Evolutionary conservation across 352 stramenopile species (phyloP).

Genomic region (Pythium sp.): DNA sequence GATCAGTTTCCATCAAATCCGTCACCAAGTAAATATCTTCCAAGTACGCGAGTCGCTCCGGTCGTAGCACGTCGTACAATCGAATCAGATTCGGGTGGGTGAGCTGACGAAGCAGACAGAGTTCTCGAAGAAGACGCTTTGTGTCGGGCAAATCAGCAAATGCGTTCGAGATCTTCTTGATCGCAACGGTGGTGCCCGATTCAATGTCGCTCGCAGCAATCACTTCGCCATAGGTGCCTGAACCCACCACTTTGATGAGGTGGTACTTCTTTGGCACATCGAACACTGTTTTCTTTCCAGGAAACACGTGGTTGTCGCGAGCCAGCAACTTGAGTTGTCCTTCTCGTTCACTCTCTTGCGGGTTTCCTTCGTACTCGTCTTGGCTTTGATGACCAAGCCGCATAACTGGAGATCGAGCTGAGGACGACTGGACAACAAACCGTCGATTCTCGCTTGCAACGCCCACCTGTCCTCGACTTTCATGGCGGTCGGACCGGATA

Average conservation of each 20-base stretch:
- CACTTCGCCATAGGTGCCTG: conserved; percentile 78
- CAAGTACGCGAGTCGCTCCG: conserved; percentile 91
- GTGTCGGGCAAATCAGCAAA: conserved; percentile 76
- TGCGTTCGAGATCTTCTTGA: conserved; percentile 93
- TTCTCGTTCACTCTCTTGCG: conserved; percentile 26
- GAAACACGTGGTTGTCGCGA: conserved; percentile 67
- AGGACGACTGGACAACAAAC: conserved; percentile 25
- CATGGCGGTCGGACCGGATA: conserved; percentile 40
- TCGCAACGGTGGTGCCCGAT: conserved; percentile 86
- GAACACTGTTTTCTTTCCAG: conserved; percentile 63
- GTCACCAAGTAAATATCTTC: conserved; percentile 96
- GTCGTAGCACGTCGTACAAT: conserved; percentile 92
- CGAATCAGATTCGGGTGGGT: conserved; percentile 91
- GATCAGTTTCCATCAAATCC: conserved; percentile 95
- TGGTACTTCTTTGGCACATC: conserved; percentile 81
- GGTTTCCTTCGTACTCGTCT: conserved; percentile 4
- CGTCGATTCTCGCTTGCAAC: conserved; percentile 21
- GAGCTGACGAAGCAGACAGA: conserved; percentile 88
- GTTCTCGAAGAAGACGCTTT: conserved; percentile 94
- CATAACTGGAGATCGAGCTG: conserved; percentile 11
- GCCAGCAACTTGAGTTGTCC: conserved; percentile 33
- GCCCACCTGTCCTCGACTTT: conserved; percentile 22
- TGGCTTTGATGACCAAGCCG: background rate
- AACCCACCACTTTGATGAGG: conserved; percentile 78
- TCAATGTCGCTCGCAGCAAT: conserved; percentile 80